Evolutionary conservation across 768 basidiomycete species (phyloP).

Genomic region (Leucogyrophana mollusca): DNA sequence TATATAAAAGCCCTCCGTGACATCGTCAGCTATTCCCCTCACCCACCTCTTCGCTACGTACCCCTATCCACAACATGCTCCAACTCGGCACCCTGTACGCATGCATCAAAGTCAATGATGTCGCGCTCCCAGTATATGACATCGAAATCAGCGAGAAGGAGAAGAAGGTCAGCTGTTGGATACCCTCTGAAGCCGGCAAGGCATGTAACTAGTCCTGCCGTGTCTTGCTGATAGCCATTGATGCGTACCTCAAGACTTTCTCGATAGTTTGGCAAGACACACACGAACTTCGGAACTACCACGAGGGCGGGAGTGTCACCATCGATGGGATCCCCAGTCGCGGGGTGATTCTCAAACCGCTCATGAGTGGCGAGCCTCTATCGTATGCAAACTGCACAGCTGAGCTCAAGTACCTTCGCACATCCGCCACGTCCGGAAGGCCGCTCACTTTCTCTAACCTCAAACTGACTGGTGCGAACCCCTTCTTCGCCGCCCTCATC

Average conservation of each 20-base stretch:
- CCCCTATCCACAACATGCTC: constrained; percentile 2
- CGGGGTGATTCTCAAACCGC: neutral
- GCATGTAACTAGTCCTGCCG: constrained; percentile 1
- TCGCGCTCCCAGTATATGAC: constrained; percentile 1
- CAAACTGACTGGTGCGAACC: constrained; percentile 7
- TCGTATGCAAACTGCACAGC: neutral
- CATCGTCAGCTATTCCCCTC: neutral
- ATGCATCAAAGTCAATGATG: constrained; percentile 7
- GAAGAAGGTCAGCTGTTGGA: constrained; percentile 10
- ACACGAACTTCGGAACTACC: neutral
- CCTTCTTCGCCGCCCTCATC: no score
- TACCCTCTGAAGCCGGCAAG: constrained; percentile 10
- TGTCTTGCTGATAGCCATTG: neutral
- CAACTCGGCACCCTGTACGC: neutral
- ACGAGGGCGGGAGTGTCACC: constrained; percentile 1
- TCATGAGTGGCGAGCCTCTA: neutral
- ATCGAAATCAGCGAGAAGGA: constrained; percentile 7
- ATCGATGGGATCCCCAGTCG: constrained; percentile 4
- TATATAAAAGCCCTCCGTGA: no score
- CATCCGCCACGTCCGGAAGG: constrained; percentile 1
- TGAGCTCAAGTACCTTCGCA: constrained; percentile 4
- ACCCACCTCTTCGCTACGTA: no score
- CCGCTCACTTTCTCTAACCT: constrained; percentile 9
- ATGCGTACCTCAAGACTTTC: constrained; percentile 2
- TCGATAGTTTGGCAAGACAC: constrained; percentile 9